phyloP scores from a whole-genome alignment of 768 basidiomycete genomes.

The Neoboletus magnificus region DNA sequence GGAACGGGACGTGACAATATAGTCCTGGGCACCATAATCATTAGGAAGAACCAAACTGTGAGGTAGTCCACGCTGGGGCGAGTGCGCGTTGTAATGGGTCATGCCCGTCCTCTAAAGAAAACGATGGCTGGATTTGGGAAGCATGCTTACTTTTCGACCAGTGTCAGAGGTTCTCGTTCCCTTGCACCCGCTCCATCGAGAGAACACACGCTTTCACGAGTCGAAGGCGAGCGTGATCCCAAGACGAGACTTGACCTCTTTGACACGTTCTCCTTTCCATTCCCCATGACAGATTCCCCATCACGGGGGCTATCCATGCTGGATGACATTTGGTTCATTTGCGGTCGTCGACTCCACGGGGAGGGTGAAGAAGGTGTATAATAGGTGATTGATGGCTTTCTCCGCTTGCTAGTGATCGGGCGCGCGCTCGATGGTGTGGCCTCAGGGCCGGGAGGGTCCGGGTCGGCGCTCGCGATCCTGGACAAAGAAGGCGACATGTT shows the following conservation, averaged over 20 bases:
- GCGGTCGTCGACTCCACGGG: conserved; percentile 18
- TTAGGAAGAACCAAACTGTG: not conserved
- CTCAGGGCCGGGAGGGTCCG: not conserved
- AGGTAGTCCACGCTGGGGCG: not conserved
- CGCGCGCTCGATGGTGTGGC: not conserved
- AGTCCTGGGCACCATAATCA: not conserved
- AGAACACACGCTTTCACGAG: conserved; percentile 19
- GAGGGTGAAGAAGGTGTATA: conserved; percentile 27
- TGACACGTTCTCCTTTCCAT: conserved; percentile 13
- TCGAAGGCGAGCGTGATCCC: conserved; percentile 12
- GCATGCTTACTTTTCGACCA: conserved; percentile 82
- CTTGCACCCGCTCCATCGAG: conserved; percentile 2
- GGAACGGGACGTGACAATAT: not conserved
- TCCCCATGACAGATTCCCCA: not conserved
- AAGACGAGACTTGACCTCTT: conserved; percentile 21
- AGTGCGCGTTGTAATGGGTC: not conserved
- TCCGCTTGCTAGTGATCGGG: conserved; percentile 8
- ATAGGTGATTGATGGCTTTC: conserved; percentile 30
- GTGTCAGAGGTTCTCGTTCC: conserved; percentile 49
- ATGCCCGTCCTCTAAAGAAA: not conserved
- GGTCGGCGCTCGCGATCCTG: not conserved
- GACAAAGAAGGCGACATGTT: conserved; percentile 6
- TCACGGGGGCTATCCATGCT: conserved; percentile 1
- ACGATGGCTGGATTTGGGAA: too few species aligned
- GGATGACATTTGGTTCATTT: not conserved